A percentile compares a stretch with the other conserved stretches of the same genome.
These are phyloP conservation scores for Tolypocladium amazonense DNA, from an alignment of 2,329 filamentous ascomycete species.

Conservation along the genomic window DNA sequence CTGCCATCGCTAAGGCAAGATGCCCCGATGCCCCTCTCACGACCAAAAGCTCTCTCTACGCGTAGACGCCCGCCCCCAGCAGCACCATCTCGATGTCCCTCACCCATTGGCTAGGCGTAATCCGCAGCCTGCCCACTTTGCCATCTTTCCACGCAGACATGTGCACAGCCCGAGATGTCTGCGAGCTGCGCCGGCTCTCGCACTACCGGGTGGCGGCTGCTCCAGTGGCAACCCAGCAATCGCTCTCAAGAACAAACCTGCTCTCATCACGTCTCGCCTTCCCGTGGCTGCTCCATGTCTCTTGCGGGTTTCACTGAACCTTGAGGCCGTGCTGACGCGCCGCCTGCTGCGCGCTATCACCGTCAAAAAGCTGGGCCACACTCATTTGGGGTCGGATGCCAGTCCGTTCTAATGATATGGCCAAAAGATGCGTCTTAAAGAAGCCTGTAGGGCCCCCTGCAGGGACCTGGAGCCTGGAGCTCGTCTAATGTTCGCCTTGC, in stretches of 20 bases:
- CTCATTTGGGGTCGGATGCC: background rate
- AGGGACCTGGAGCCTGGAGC: background rate
- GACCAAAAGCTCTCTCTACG: background rate
- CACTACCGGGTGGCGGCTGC: background rate
- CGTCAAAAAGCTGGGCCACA: background rate
- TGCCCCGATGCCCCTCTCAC: background rate
- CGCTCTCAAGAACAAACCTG: background rate
- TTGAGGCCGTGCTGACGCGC: background rate
- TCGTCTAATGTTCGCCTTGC: background rate
- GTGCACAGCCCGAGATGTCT: background rate
- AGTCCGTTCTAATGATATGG: background rate
- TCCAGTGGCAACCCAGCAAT: no score
- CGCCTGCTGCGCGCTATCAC: background rate
- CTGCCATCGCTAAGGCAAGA: no score
- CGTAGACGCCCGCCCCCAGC: background rate
- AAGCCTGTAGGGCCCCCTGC: background rate
- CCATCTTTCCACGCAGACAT: background rate
- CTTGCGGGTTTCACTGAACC: background rate
- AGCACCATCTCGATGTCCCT: background rate
- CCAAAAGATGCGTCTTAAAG: background rate
- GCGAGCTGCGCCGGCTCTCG: background rate
- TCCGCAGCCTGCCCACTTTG: background rate
- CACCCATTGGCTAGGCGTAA: background rate
- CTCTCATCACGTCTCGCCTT: background rate
- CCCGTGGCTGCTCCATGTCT: background rate